These are phyloP conservation scores for Dalbergia oliveri DNA, from an alignment of 306 rosid species.

Conservation along the genomic window DNA sequence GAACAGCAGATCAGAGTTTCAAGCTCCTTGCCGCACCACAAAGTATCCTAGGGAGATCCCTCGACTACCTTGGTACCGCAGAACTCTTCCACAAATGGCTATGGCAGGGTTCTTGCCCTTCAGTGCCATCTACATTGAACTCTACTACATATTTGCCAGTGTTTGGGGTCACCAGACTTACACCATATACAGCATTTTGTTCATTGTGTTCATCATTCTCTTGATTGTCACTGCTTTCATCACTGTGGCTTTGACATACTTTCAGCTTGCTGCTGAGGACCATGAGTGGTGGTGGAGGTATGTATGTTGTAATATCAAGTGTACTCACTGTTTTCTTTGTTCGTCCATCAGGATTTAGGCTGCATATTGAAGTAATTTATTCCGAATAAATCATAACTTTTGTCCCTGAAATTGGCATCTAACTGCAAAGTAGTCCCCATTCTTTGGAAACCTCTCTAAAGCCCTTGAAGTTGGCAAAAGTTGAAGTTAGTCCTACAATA, in stretches of 20 bases:
- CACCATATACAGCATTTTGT: conserved; percentile 57
- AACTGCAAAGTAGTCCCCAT: no score
- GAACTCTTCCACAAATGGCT: conserved; percentile 59
- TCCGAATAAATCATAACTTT: not conserved
- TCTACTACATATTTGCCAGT: conserved; percentile 61
- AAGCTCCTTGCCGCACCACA: conserved; percentile 59
- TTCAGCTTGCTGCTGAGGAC: conserved; percentile 68
- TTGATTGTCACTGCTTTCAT: conserved; percentile 64
- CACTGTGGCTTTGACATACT: conserved; percentile 64
- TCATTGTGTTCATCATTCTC: conserved; percentile 62
- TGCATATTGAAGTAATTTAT: not conserved
- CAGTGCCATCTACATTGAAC: conserved; percentile 61
- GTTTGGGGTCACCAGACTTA: conserved; percentile 63
- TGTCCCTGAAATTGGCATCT: no score
- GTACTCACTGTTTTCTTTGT: not conserved
- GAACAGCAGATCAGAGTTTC: conserved; percentile 57
- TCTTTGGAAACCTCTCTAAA: no score
- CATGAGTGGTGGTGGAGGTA: conserved; percentile 79
- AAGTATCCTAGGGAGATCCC: conserved; percentile 67
- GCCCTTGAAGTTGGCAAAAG: no score
- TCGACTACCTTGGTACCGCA: conserved; percentile 57
- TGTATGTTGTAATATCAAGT: conserved; percentile 11
- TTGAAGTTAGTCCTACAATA: no score
- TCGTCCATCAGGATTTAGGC: conserved; percentile 11
- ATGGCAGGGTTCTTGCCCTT: conserved; percentile 63